These are phyloP conservation scores for Phytophthora megakarya DNA, from an alignment of 352 stramenopile species.

Conservation along the genomic window DNA sequence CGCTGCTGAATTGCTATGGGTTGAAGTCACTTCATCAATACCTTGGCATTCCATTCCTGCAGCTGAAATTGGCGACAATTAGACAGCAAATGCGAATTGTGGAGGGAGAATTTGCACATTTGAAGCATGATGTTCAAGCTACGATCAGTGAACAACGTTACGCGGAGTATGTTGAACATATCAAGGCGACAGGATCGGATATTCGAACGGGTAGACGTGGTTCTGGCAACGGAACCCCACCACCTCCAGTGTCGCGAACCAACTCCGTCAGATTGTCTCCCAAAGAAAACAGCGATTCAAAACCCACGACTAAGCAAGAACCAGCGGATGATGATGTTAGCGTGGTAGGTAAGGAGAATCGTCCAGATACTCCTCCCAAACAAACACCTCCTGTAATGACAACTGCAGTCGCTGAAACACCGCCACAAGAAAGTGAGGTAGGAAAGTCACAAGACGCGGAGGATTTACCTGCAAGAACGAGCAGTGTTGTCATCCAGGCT, in stretches of 20 bases:
- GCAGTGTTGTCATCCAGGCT: slow-evolving; percentile 35
- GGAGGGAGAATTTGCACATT: slow-evolving; percentile 66
- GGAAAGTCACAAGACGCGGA: slow-evolving; percentile 32
- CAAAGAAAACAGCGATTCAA: not conserved
- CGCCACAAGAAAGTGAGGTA: not conserved
- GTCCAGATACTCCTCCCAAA: not conserved
- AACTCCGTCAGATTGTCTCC: slow-evolving; percentile 19
- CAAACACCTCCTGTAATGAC: not conserved
- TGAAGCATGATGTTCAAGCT: slow-evolving; percentile 75
- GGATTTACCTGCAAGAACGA: slow-evolving; percentile 57
- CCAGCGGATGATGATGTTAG: slow-evolving; percentile 25
- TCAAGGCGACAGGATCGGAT: slow-evolving; percentile 68
- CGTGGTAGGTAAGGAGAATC: slow-evolving; percentile 28
- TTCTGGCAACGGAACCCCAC: slow-evolving; percentile 15
- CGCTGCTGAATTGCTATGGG: slow-evolving; percentile 83
- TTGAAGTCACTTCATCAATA: slow-evolving; percentile 86
- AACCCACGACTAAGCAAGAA: not conserved
- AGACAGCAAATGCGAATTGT: slow-evolving; percentile 78
- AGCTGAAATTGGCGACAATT: slow-evolving; percentile 79
- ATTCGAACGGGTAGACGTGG: slow-evolving; percentile 70
- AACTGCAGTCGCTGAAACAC: not conserved
- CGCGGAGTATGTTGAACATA: slow-evolving; percentile 72
- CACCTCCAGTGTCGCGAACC: slow-evolving; percentile 15
- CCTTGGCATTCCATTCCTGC: slow-evolving; percentile 84
- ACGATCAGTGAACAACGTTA: slow-evolving; percentile 81